Conservation (phyloP, 2,329 filamentous ascomycete species). For the Thelonectria discophora region DNA sequence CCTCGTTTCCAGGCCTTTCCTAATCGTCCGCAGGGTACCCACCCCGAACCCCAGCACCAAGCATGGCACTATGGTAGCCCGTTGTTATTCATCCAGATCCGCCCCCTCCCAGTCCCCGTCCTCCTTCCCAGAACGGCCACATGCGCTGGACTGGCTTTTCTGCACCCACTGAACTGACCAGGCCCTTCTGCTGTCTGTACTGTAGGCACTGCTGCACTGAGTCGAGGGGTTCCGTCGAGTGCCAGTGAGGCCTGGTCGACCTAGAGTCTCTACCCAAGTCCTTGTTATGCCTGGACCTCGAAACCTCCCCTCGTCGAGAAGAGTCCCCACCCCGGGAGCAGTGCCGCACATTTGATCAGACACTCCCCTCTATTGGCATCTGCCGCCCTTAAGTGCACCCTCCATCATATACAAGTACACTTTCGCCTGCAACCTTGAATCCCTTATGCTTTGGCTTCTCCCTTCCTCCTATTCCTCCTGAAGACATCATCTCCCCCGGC, state of each 20-base stretch:
- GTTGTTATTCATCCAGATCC: constrained; percentile 40
- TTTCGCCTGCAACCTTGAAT: constrained; percentile 53
- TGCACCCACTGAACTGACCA: constrained; percentile 40
- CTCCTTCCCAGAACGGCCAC: constrained; percentile 62
- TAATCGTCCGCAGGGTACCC: constrained; percentile 36
- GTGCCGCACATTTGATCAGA: constrained; percentile 60
- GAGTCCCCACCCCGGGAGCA: constrained; percentile 56
- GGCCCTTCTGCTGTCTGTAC: constrained; percentile 37
- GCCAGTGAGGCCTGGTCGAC: constrained; percentile 36
- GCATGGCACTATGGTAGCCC: constrained; percentile 30
- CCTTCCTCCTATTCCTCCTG: constrained; percentile 24
- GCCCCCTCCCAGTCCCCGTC: constrained; percentile 43
- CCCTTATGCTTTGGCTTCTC: constrained; percentile 31
- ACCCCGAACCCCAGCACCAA: constrained; percentile 30
- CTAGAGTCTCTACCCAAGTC: constrained; percentile 43
- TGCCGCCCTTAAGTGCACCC: constrained; percentile 53
- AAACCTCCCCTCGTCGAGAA: constrained; percentile 46
- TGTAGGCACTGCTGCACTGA: constrained; percentile 22
- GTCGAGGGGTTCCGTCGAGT: constrained; percentile 35
- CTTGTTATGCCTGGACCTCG: constrained; percentile 50
- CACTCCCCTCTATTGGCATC: constrained; percentile 59
- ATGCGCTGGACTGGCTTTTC: constrained; percentile 49
- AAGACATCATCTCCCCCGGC: constrained; percentile 26
- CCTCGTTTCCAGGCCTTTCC: constrained; percentile 32
- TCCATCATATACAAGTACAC: constrained; percentile 58